Evolutionary conservation across 2,329 filamentous ascomycete genomes (phyloP).

Genomic region (Penicillium janthinellum): DNA sequence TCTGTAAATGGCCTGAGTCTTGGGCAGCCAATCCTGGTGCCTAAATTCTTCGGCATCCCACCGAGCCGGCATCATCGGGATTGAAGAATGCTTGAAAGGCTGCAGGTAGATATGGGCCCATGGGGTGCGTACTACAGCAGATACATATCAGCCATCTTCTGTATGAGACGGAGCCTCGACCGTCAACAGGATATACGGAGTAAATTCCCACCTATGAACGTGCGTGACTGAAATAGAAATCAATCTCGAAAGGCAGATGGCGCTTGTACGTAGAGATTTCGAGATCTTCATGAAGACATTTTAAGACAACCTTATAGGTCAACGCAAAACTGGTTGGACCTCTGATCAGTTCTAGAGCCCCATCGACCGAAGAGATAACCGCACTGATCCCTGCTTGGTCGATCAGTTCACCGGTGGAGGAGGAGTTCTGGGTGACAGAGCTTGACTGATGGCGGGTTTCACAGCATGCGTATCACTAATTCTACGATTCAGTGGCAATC

Average conservation of each 20-base stretch:
- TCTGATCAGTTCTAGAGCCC: constrained; percentile 5
- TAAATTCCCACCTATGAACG: not conserved
- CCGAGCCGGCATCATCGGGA: constrained; percentile 7
- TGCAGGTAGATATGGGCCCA: not conserved
- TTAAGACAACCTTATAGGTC: not conserved
- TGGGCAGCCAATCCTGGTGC: constrained; percentile 6
- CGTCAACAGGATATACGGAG: not conserved
- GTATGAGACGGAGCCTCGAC: not conserved
- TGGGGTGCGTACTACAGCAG: not conserved
- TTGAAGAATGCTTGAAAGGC: not conserved
- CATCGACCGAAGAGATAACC: not conserved
- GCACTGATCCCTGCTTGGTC: not conserved
- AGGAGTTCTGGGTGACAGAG: not conserved
- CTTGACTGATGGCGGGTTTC: not conserved
- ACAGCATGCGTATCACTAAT: not conserved
- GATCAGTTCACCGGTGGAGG: not conserved
- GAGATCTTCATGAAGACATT: not conserved
- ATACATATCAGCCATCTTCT: not conserved
- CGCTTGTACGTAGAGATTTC: not conserved
- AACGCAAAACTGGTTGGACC: not conserved
- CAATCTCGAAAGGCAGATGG: no score
- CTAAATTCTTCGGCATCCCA: constrained; percentile 10
- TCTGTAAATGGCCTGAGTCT: constrained; percentile 1
- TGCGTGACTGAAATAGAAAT: not conserved
- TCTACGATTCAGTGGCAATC: not conserved